Conservation (phyloP, 1,284 basidiomycete genomes). For the Rhizoctonia solani region DNA sequence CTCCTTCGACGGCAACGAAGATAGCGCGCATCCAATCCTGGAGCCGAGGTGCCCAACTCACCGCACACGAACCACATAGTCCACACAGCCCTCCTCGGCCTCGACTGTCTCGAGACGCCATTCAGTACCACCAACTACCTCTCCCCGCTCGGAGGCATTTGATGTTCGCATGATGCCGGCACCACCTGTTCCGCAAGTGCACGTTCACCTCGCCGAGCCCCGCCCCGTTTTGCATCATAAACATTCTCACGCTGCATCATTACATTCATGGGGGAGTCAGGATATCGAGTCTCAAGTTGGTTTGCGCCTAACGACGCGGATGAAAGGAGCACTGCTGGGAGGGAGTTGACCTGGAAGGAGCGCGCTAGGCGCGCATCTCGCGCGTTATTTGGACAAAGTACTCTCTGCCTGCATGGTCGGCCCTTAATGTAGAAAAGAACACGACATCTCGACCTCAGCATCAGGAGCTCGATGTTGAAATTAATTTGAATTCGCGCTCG, state of each 20-base stretch:
- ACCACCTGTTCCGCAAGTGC: conserved; percentile 26
- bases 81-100: background rate
- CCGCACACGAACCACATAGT: conserved; percentile 8
- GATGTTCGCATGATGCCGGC: conserved; percentile 31
- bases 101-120: conserved; percentile 4
- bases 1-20: conserved; percentile 9
- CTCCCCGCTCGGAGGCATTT: background rate
- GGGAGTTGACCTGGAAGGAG: conserved; percentile 3
- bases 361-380: conserved; percentile 26
- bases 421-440: conserved; percentile 23
- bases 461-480: conserved; percentile 8
- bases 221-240: conserved; percentile 20
- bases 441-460: background rate
- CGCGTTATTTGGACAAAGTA: conserved; percentile 6
- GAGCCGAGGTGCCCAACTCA: conserved; percentile 18
- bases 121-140: background rate
- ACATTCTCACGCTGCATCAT: conserved; percentile 17
- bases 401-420: conserved; percentile 11
- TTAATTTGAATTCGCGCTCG: background rate
- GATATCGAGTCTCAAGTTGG: conserved; percentile 27
- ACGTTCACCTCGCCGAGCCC: conserved; percentile 25
- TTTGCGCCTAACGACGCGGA: conserved; percentile 4
- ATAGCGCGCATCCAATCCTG: conserved; percentile 23
- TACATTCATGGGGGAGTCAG: conserved; percentile 25
- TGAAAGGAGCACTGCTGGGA: conserved; percentile 5